These are phyloP conservation scores for Puccinia triticina DNA, from an alignment of 1,284 basidiomycete genomes.

Conservation along the genomic window DNA sequence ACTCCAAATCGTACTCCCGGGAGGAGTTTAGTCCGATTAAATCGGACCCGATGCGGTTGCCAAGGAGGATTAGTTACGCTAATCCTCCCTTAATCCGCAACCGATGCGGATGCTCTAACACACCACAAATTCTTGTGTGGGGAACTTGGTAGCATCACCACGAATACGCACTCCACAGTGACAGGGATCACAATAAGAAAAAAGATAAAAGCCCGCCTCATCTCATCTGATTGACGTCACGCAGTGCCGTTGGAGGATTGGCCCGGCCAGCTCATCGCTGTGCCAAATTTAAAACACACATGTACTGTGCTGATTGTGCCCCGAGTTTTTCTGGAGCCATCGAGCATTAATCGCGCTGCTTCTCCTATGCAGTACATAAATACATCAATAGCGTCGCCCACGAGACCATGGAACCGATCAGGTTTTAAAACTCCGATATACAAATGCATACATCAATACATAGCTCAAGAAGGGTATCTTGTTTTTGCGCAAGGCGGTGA, in stretches of 20 bases:
- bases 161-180: neutral
- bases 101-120: no score
- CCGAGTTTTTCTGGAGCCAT: no score
- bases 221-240: no score
- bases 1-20: no score
- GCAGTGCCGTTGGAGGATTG: neutral
- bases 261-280: neutral
- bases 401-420: slow-evolving; percentile 6
- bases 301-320: no score
- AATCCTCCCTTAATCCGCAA: no score
- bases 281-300: no score
- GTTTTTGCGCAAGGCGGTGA: neutral
- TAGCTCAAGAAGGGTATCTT: neutral
- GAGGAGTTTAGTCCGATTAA: no score
- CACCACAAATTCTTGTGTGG: neutral
- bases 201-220: no score
- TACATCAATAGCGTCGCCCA: neutral
- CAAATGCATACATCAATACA: neutral
- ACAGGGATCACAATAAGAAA: neutral
- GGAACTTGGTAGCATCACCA: no score
- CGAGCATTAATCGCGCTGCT: neutral
- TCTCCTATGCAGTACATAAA: neutral
- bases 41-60: no score
- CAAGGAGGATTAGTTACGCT: no score
- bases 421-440: neutral